Percentiles rank a stretch among this genome's conserved stretches.
Conservation (phyloP, 2,329 filamentous ascomycete genomes). For the Akanthomyces uredinophilus region DNA sequence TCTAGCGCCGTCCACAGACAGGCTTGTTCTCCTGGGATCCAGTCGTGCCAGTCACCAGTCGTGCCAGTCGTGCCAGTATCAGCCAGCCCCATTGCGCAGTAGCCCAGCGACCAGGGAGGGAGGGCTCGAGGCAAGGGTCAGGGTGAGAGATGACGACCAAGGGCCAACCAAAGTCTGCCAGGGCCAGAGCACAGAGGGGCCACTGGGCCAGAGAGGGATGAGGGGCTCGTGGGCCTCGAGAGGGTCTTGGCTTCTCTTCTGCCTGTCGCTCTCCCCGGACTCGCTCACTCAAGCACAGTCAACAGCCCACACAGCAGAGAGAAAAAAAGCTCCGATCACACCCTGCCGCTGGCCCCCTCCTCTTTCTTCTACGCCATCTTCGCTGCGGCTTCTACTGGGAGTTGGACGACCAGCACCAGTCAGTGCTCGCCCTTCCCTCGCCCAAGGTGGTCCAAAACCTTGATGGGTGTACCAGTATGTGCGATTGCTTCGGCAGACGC, state of each 20-base stretch:
- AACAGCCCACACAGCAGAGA: not conserved
- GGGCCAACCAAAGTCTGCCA: no score
- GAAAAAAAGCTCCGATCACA: conserved; percentile 15
- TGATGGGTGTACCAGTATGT: conserved; percentile 8
- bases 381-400: not conserved
- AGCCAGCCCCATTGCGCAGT: no score
- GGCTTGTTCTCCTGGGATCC: not conserved
- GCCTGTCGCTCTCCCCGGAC: conserved; percentile 13
- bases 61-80: no score
- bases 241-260: not conserved
- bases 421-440: not conserved
- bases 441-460: conserved; percentile 4
- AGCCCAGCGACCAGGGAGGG: not conserved
- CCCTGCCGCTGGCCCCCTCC: not conserved
- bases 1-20: not conserved
- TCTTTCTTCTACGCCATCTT: not conserved
- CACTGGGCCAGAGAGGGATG: not conserved
- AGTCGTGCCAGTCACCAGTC: no score
- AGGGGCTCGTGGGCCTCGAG: not conserved
- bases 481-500: conserved; percentile 1
- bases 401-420: no score
- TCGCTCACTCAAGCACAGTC: not conserved
- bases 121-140: no score
- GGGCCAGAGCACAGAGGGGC: not conserved
- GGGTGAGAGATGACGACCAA: no score